Evolutionary conservation across 257 asterid genomes (phyloP).

Genomic region (Buddleja alternifolia): DNA sequence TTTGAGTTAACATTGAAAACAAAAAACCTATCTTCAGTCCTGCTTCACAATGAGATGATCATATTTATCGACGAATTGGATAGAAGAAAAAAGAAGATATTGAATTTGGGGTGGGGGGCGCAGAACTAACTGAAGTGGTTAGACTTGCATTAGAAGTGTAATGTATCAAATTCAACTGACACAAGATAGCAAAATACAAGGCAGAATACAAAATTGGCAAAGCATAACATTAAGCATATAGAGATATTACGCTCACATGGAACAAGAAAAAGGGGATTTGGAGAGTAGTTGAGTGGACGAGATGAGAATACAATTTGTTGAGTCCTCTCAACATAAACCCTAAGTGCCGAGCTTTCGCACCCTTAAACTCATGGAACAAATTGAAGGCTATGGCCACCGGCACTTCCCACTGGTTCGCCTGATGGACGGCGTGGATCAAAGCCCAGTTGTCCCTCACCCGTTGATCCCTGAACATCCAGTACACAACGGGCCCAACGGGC

Average conservation of each 20-base stretch:
- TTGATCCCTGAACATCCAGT: constrained; percentile 99
- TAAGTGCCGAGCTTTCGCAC: constrained; percentile 92
- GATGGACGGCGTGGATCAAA: constrained; percentile 88
- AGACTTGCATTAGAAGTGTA: too few relatives aligned
- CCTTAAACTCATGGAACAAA: constrained; percentile 76
- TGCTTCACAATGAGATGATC: constrained; percentile 4
- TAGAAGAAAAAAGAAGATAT: neutral
- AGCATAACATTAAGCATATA: neutral
- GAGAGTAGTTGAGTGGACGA: constrained; percentile 48
- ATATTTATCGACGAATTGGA: neutral
- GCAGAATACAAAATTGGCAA: neutral
- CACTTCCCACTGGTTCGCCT: constrained; percentile 68
- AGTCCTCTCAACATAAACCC: constrained; percentile 98
- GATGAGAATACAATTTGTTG: constrained; percentile 49
- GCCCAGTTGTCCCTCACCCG: constrained; percentile 96
- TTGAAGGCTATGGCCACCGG: constrained; percentile 89
- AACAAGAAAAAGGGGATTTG: constrained; percentile 76
- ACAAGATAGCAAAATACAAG: neutral
- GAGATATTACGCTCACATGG: constrained; percentile 50
- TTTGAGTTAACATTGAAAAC: constrained; percentile 16
- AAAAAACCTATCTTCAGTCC: neutral
- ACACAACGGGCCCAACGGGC: constrained; percentile 79
- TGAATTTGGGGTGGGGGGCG: too few relatives aligned
- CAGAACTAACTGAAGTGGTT: too few relatives aligned
- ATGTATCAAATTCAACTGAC: too few relatives aligned